phyloP scores from a whole-genome alignment of 2,329 filamentous ascomycete species.

The Fusarium devonianum region DNA sequence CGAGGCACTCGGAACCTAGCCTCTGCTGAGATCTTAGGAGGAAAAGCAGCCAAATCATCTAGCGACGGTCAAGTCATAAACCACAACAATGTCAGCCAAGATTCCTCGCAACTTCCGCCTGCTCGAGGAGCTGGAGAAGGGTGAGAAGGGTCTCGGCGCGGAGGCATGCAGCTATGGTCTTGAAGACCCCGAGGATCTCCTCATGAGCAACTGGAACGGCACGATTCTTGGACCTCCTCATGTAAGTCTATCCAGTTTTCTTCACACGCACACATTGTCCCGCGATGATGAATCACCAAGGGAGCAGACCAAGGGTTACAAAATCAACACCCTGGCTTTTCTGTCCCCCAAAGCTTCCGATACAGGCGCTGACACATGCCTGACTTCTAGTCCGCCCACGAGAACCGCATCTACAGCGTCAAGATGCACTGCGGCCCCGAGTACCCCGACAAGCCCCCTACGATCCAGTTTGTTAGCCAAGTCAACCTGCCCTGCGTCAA shows the following conservation, averaged over 20 bases:
- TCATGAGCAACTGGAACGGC: slow-evolving; percentile 99
- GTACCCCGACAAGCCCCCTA: slow-evolving; percentile 89
- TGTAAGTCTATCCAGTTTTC: slow-evolving; percentile 62
- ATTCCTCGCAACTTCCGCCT: slow-evolving; percentile 96
- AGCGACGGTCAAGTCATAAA: neutral
- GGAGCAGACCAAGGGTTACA: neutral
- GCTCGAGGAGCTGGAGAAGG: slow-evolving; percentile 97
- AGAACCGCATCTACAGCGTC: slow-evolving; percentile 98
- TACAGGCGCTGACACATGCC: too few relatives aligned
- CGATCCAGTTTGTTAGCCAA: slow-evolving; percentile 90
- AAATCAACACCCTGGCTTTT: slow-evolving; percentile 16
- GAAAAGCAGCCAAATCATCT: neutral
- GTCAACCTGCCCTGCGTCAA: slow-evolving; percentile 98
- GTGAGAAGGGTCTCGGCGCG: slow-evolving; percentile 95
- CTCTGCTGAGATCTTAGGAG: neutral
- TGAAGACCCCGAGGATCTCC: slow-evolving; percentile 89
- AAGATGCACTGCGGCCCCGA: slow-evolving; percentile 92
- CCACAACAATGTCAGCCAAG: slow-evolving; percentile 58
- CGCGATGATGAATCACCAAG: neutral
- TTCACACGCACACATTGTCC: neutral
- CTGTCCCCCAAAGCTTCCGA: too few relatives aligned
- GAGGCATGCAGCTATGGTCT: slow-evolving; percentile 98
- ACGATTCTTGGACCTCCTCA: slow-evolving; percentile 97
- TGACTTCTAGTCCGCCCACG: slow-evolving; percentile 91
- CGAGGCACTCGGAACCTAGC: neutral